Conservation (phyloP, 495 filamentous ascomycete genomes). For the Neurospora sp. region DNA sequence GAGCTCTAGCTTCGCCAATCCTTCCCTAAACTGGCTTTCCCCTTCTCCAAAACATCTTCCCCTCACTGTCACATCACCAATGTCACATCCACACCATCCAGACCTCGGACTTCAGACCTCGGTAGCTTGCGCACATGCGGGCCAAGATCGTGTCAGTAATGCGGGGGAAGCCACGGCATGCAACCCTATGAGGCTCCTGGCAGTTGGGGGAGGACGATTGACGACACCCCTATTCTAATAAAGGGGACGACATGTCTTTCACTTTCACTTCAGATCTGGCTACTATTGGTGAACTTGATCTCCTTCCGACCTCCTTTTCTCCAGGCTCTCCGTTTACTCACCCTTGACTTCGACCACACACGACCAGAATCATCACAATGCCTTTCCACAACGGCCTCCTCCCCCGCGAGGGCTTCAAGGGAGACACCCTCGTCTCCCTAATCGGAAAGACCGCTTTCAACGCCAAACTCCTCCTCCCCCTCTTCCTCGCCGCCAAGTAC, state of each 20-base stretch:
- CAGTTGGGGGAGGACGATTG: neutral
- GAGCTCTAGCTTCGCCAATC: neutral
- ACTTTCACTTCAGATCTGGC: neutral
- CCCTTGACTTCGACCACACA: neutral
- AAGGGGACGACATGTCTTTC: neutral
- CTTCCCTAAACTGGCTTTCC: neutral
- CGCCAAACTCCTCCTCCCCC: slow-evolving; percentile 49
- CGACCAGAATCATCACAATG: slow-evolving; percentile 20
- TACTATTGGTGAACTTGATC: neutral
- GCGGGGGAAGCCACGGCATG: neutral
- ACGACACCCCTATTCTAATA: neutral
- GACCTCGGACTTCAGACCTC: neutral
- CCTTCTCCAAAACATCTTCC: neutral
- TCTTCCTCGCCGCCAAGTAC: slow-evolving; percentile 49
- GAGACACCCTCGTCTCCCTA: slow-evolving; percentile 45
- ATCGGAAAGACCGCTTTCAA: slow-evolving; percentile 49
- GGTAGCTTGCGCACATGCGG: neutral
- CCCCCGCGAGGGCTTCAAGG: slow-evolving; percentile 49
- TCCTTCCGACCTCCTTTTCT: neutral
- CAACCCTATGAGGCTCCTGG: neutral
- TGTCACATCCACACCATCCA: neutral
- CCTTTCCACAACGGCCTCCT: slow-evolving; percentile 39
- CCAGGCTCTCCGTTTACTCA: neutral
- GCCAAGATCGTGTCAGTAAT: neutral
- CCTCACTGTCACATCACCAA: neutral